Evolutionary conservation across 1,284 basidiomycete genomes (phyloP), one percentile per base, ranked within the genome.

Genomic region (Boletus mariae): DNA sequence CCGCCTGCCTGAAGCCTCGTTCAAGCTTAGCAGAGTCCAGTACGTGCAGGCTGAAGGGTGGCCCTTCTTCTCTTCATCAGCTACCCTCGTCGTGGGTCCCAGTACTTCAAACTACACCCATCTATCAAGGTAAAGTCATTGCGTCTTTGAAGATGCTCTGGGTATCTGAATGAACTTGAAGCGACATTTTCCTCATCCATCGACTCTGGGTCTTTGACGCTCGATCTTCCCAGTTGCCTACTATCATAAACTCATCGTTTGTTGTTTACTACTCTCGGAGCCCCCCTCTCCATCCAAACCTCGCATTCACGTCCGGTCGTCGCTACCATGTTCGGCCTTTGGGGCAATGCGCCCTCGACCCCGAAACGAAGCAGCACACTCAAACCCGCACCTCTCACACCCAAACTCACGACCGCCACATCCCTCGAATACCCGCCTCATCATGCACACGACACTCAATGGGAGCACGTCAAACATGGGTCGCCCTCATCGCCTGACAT

Each of bases 381-480:
- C 42, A 65, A 61, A 31, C 54, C 56, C 5, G 11, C 45, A 23
- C 64, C 64, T 2, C 58, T 67, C 35, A 34, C 66, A 1, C 64
- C 66, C 2, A 59, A 67, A 44, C 60, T 63, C 34, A 61, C 64
- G 1, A 65, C 60, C 0, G 6, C 42, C n/a, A 53, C 35, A 3
- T 50, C 54, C 29, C 31, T 50, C 5, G 55, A 59, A 31, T 54
- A 50, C 17, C 65, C 52, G 1, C 49, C 61, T 7, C 32, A 11
- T 5, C 41, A 23, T 0, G 0, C 37, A 9, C 50, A 55, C 10
- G 65, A 68, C 8, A 4, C 51, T 1, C 64, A 58, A 37, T 68
- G 66, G 66, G 64, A 68, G 17, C 56, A 65, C 37, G 37, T 65
- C 34, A 63, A 56, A 13, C 35, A 8, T 2, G 63, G 53, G 0